Percentiles rank a stretch among this genome's conserved stretches.
Evolutionary conservation across 208 protist genomes (phyloP).

Genomic region (Borovskyia barvae): DNA sequence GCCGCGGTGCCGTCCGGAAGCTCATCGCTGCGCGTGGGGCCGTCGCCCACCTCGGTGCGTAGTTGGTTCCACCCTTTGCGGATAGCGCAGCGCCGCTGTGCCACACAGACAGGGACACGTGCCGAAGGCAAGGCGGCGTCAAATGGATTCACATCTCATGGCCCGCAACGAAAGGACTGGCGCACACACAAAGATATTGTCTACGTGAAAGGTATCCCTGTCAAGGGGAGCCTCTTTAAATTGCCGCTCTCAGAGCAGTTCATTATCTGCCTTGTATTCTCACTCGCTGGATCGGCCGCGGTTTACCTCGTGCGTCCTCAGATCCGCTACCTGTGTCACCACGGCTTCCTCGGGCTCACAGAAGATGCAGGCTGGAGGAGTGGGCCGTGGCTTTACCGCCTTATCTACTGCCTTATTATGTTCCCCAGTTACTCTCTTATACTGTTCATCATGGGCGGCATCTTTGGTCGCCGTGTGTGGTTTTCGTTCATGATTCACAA

Average conservation of each 20-base stretch:
- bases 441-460: conserved; percentile 62
- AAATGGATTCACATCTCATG: conserved; percentile 13
- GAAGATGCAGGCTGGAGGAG: conserved; percentile 70
- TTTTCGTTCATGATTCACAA: conserved; percentile 91
- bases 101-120: conserved; percentile 24
- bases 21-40: background rate
- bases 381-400: conserved; percentile 82
- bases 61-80: conserved; percentile 3
- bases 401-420: conserved; percentile 81
- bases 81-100: conserved; percentile 14
- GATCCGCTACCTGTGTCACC: conserved; percentile 63
- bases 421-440: conserved; percentile 79
- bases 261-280: conserved; percentile 81
- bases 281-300: conserved; percentile 62
- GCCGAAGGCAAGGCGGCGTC: conserved; percentile 13
- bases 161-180: conserved; percentile 72
- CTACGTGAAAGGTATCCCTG: conserved; percentile 76
- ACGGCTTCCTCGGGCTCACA: conserved; percentile 79
- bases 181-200: conserved; percentile 76
- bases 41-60: background rate
- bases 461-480: conserved; percentile 83
- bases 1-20: background rate
- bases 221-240: conserved; percentile 75
- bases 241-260: conserved; percentile 76
- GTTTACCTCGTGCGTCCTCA: conserved; percentile 72